These are phyloP conservation scores for Ottelia alismoides DNA, from an alignment of 106 monocot genomes.

Conservation along the genomic window DNA sequence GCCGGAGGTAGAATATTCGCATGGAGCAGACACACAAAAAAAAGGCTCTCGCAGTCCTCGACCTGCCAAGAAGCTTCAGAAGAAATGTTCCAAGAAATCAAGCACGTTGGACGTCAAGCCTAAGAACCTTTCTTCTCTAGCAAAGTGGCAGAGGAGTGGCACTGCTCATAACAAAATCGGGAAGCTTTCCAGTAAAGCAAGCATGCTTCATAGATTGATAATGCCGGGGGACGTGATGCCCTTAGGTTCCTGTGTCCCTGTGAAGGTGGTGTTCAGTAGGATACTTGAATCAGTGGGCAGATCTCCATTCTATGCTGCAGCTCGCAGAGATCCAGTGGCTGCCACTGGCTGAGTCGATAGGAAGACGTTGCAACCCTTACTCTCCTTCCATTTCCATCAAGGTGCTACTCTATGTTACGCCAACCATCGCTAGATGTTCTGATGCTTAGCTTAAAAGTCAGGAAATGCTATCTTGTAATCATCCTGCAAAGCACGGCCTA, in stretches of 20 bases:
- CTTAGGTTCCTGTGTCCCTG: constrained; percentile 23
- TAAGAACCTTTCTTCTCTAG: constrained; percentile 19
- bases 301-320: too few relatives aligned
- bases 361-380: too few relatives aligned
- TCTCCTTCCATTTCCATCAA: too few relatives aligned
- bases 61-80: constrained; percentile 5
- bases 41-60: constrained; percentile 5
- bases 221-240: constrained; percentile 9
- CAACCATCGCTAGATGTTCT: too few relatives aligned
- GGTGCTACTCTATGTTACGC: too few relatives aligned
- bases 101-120: constrained; percentile 20
- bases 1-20: constrained; percentile 4
- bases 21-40: background rate
- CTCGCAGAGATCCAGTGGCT: too few relatives aligned
- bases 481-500: too few relatives aligned
- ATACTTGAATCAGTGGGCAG: constrained; percentile 23
- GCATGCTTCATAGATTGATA: constrained; percentile 11
- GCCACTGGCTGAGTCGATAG: too few relatives aligned
- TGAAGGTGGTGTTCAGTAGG: constrained; percentile 30
- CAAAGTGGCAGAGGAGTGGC: constrained; percentile 9
- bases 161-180: background rate
- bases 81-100: constrained; percentile 17
- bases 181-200: background rate
- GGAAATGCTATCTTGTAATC: too few relatives aligned
- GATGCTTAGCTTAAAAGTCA: too few relatives aligned